phyloP scores from a whole-genome alignment of 352 stramenopile species.

The Phytopythium mirpurense region DNA sequence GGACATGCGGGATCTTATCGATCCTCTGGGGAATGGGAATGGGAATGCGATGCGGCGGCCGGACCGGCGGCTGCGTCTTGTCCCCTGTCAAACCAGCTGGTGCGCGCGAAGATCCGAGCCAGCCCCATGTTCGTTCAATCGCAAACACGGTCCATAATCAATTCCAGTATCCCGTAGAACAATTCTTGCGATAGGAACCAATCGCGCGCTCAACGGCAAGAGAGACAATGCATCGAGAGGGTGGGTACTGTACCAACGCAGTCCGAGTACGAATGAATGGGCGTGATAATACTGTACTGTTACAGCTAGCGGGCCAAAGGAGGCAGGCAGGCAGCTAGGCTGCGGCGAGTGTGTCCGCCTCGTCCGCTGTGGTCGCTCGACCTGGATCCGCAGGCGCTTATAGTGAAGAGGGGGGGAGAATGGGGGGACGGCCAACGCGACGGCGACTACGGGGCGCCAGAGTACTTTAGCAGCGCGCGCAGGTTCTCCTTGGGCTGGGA shows the following conservation, averaged over 20 bases:
- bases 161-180: too few species aligned
- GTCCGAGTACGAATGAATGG: too few species aligned
- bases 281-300: constrained; percentile 3
- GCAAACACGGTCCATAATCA: neutral
- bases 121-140: neutral
- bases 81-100: neutral
- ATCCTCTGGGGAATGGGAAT: too few species aligned
- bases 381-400: constrained; percentile 2
- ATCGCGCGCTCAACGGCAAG: too few species aligned
- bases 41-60: neutral
- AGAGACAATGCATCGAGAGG: too few species aligned
- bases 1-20: too few species aligned
- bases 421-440: neutral
- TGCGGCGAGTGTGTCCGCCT: too few species aligned
- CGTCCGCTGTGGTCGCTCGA: too few species aligned
- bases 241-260: too few species aligned
- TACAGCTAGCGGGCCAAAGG: neutral
- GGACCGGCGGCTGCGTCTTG: neutral
- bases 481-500: constrained; percentile 65
- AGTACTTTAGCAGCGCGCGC: constrained; percentile 35
- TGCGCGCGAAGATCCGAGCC: neutral
- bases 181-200: too few species aligned
- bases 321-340: too few species aligned
- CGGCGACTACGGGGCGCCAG: constrained; percentile 8
- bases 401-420: neutral